Percentiles rank a stretch among this genome's conserved stretches.
Conservation (phyloP, 2,329 filamentous ascomycete species). For the Fusarium sp. region DNA sequence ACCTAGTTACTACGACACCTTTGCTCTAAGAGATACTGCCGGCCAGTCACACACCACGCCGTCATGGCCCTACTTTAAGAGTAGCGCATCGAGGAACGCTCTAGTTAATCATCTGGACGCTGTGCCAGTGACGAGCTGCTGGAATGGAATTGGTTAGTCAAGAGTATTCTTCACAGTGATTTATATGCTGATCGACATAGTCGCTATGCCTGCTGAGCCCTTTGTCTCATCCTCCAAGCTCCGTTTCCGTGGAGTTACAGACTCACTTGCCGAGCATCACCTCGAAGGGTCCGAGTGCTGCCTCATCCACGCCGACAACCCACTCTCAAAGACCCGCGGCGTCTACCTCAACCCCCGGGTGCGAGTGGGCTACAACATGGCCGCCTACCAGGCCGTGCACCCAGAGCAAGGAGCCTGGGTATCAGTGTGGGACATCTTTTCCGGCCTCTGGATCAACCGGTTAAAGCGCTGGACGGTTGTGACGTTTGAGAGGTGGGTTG, state of each 20-base stretch:
- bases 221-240: constrained; percentile 63
- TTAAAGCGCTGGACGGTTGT: constrained; percentile 57
- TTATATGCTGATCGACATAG: constrained; percentile 38
- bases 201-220: constrained; percentile 65
- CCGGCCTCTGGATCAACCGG: constrained; percentile 71
- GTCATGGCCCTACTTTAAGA: constrained; percentile 71
- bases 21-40: constrained; percentile 67
- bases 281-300: constrained; percentile 86
- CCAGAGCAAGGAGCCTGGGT: constrained; percentile 57
- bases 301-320: constrained; percentile 80
- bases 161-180: not conserved
- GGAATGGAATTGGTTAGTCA: constrained; percentile 57
- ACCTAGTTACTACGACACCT: constrained; percentile 71
- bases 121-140: constrained; percentile 60
- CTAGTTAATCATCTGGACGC: constrained; percentile 61
- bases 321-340: constrained; percentile 62
- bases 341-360: constrained; percentile 79
- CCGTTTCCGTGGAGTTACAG: constrained; percentile 73
- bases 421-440: constrained; percentile 60
- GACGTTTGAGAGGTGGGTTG: constrained; percentile 48
- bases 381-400: constrained; percentile 65
- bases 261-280: constrained; percentile 71
- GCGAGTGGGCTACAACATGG: constrained; percentile 71
- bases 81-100: constrained; percentile 63
- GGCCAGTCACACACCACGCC: constrained; percentile 65